Conservation (phyloP, 192 early-diverging fungal genomes). For the Ambispora gerdemannii region DNA sequence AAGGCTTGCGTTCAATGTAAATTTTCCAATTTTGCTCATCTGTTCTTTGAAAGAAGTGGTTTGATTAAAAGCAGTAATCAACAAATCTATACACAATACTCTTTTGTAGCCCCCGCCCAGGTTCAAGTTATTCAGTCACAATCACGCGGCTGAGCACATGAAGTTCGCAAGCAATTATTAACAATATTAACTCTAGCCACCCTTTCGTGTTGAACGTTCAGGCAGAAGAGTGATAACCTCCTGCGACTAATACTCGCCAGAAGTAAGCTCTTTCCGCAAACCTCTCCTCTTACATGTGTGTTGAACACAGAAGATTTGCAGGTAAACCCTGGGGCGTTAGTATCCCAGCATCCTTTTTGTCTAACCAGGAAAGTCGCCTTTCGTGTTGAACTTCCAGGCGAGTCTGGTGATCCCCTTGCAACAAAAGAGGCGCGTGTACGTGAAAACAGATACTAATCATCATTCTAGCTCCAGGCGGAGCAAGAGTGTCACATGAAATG, state of each 20-base stretch:
- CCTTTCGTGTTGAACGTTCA: constrained; percentile 23
- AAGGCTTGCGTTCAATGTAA: constrained; percentile 6
- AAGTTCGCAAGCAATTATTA: constrained; percentile 6
- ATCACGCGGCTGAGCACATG: constrained; percentile 16
- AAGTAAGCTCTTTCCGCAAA: constrained; percentile 20
- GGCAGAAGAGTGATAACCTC: constrained; percentile 15
- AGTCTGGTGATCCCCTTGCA: constrained; percentile 25
- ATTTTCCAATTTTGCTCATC: constrained; percentile 19
- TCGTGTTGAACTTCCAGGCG: constrained; percentile 24
- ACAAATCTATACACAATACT: not conserved
- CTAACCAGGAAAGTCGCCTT: constrained; percentile 15
- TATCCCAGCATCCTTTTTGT: constrained; percentile 26
- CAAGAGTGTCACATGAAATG: no score
- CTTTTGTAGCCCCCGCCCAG: constrained; percentile 13
- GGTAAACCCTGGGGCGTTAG: constrained; percentile 25
- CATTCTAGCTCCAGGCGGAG: no score
- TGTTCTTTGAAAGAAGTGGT: constrained; percentile 2
- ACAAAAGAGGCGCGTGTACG: constrained; percentile 26
- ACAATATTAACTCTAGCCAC: constrained; percentile 11
- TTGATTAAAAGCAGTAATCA: not conserved
- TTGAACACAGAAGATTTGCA: constrained; percentile 30
- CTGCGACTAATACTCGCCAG: constrained; percentile 17
- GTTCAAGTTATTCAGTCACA: constrained; percentile 21
- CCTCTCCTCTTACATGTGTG: constrained; percentile 25
- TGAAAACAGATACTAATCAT: constrained; percentile 13